These are phyloP conservation scores for Nicotiana attenuata DNA, from an alignment of 257 asterid species.

Conservation along the genomic window DNA sequence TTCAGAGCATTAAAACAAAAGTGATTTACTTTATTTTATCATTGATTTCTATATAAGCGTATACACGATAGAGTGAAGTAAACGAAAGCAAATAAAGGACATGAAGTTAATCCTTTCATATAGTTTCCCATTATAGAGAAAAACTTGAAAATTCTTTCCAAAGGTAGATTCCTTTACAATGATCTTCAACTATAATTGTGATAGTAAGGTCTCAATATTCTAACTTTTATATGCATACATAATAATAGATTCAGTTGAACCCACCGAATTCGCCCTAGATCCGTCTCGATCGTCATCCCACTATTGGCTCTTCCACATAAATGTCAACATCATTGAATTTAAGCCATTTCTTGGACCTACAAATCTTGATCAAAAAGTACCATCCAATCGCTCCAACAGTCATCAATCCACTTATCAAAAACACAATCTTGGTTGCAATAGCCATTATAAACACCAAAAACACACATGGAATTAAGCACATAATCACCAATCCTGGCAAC, in stretches of 20 bases:
- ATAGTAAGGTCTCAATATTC: too few relatives aligned
- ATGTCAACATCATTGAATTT: conserved; percentile 24
- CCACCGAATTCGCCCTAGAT: not conserved
- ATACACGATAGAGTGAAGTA: not conserved
- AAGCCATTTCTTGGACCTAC: conserved; percentile 46
- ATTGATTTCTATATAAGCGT: not conserved
- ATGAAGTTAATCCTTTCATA: not conserved
- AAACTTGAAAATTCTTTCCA: not conserved
- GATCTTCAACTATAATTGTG: not conserved
- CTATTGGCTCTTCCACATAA: conserved; percentile 9
- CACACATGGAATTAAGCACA: conserved; percentile 60
- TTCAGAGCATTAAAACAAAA: too few relatives aligned
- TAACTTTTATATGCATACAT: not conserved
- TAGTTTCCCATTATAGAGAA: not conserved
- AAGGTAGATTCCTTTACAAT: not conserved
- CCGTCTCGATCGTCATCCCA: not conserved
- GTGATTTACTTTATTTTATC: not conserved
- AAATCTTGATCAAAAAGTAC: conserved; percentile 56
- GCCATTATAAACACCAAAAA: conserved; percentile 56
- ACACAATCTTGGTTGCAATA: conserved; percentile 49
- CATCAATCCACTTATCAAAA: conserved; percentile 43
- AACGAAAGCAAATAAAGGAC: not conserved
- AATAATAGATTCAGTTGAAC: not conserved
- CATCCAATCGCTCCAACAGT: conserved; percentile 46
- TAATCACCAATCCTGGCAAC: conserved; percentile 31